Conservation (phyloP, 1,284 basidiomycete species). For the Moesziomyces parantarcticus region DNA sequence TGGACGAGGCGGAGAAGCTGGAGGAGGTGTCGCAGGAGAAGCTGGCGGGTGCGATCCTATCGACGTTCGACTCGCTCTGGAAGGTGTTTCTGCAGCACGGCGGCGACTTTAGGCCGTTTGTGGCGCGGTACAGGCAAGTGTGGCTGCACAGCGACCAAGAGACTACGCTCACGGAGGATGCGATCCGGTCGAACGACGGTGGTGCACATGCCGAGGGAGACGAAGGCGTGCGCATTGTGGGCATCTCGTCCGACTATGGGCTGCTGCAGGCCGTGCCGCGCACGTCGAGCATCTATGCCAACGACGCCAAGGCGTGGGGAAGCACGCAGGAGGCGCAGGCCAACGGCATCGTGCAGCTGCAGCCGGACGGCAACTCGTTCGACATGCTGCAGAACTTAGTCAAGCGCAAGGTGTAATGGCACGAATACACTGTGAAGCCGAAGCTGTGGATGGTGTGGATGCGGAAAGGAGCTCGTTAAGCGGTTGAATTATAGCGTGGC, state of each 20-base stretch:
- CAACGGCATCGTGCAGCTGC: slow-evolving; percentile 72
- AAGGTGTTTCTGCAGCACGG: slow-evolving; percentile 74
- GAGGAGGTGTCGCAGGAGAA: slow-evolving; percentile 76
- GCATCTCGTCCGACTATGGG: slow-evolving; percentile 88
- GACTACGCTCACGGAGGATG: slow-evolving; percentile 30
- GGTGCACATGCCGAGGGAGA: slow-evolving; percentile 1
- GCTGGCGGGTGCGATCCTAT: slow-evolving; percentile 81
- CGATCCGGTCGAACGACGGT: slow-evolving; percentile 11
- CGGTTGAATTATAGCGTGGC: neutral
- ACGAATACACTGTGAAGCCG: neutral
- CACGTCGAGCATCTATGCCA: slow-evolving; percentile 11
- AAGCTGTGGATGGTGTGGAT: neutral
- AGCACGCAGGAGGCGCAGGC: slow-evolving; percentile 15
- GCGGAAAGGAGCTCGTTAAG: too few relatives aligned
- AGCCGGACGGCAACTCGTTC: slow-evolving; percentile 97
- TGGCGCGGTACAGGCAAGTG: slow-evolving; percentile 74
- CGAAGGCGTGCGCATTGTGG: slow-evolving; percentile 78
- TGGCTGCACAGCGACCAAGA: slow-evolving; percentile 84
- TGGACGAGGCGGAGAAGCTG: slow-evolving; percentile 69
- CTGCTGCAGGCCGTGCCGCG: slow-evolving; percentile 81
- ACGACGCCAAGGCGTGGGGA: slow-evolving; percentile 51
- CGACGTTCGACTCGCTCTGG: slow-evolving; percentile 84
- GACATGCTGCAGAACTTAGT: slow-evolving; percentile 93
- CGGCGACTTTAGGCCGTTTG: slow-evolving; percentile 65
- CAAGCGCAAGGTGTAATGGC: slow-evolving; percentile 72